Base-by-base conservation (phyloP, 352 stramenopile species). In the Vaucheria bursata region DNA sequence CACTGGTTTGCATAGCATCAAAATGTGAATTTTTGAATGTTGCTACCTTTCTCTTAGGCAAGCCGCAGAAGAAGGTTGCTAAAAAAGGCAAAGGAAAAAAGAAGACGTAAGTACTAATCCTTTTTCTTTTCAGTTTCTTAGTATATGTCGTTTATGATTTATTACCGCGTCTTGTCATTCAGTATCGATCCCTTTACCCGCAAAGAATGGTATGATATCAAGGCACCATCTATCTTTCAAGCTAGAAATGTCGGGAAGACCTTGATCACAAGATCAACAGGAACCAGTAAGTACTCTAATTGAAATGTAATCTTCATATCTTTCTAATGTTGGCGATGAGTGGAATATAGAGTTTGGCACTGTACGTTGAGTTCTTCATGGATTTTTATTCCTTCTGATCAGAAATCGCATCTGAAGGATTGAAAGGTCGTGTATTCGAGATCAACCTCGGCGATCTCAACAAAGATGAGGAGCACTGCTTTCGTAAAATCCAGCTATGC, bases 351-450 rank as follows among this genome's bases (percentile, higher is more conserved):
- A 35, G 8, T 53, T 64, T 38, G 29, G 7, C 67, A 39, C 67
- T 5, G n/a, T 36, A 18, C 0, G 33, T 52, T 29, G 65, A 0
- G 25, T 29, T 73, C 8, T 73, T 35, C 31, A 32, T 25, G 29
- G 25, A 64, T 64, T 3, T 29, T 64, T 29, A 64, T 64, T 29
- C 50, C 50, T n/a, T n/a, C 6, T 8, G 31, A 35, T 18, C 77
- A 82, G 77, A 99, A 89, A 98, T 99, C 86, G 95, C 97, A 50
- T 97, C 94, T 72, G 97, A 99, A 75, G 92, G 90, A 53, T 89
- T 99, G 29, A 97, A 97, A 85, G 97, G 96, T 85, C 95, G 97
- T 86, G 94, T 99, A 65, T 95, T 99, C 85, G 97, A 99, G 84
- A 88, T 98, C 31, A 97, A 89, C 83, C 92, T 99, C 34, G 96